Evolutionary conservation across 1,139 yeast species (phyloP).

Genomic region (Kodamaea sp.): DNA sequence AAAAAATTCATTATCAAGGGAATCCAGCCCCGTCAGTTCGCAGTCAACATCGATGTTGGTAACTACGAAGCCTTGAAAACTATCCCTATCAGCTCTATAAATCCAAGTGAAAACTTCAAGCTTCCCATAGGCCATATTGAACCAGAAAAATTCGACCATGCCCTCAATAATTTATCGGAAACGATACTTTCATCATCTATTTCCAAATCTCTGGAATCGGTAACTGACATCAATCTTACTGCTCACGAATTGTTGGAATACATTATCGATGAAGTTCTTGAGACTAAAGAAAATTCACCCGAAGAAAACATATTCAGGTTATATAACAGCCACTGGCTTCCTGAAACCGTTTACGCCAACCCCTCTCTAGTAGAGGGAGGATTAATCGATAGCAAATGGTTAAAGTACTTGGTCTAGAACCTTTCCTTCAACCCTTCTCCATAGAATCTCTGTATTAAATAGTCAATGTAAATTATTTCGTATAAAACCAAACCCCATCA

Average conservation of each 20-base stretch:
- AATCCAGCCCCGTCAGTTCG: conserved; percentile 53
- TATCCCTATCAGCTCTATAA: conserved; percentile 9
- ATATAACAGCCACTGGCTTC: conserved; percentile 45
- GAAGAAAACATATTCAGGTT: conserved; percentile 36
- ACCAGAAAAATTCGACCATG: conserved; percentile 31
- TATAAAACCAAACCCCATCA: too few species aligned
- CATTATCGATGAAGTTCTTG: conserved; percentile 32
- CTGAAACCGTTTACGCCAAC: conserved; percentile 43
- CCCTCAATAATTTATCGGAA: conserved; percentile 27
- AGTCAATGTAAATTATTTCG: not conserved
- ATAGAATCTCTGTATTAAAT: not conserved
- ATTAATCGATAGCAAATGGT: conserved; percentile 39
- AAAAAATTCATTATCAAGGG: conserved; percentile 91
- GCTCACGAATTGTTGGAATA: conserved; percentile 37
- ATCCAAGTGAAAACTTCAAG: conserved; percentile 18
- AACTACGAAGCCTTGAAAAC: conserved; percentile 47
- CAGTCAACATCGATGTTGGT: conserved; percentile 45
- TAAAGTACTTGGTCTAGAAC: conserved; percentile 37
- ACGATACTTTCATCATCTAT: conserved; percentile 26
- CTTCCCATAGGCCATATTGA: conserved; percentile 44
- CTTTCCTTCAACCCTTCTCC: not conserved
- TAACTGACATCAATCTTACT: conserved; percentile 28
- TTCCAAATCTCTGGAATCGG: conserved; percentile 15
- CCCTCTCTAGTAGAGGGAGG: conserved; percentile 43
- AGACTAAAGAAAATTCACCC: conserved; percentile 24